Base-by-base conservation (phyloP, 176 grass and related monocot genomes). In the Oryza glaberrima region DNA sequence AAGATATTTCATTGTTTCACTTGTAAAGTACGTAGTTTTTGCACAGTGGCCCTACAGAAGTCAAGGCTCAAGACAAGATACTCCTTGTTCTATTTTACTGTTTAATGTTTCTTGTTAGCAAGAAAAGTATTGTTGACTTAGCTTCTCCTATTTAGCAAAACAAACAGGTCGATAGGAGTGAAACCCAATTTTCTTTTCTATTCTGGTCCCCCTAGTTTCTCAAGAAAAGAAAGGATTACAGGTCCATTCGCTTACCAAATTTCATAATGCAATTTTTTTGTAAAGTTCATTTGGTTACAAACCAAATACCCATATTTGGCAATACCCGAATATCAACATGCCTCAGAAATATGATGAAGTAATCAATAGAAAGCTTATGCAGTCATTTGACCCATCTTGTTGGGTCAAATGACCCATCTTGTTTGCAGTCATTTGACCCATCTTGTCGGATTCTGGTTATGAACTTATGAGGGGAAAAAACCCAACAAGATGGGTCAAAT, bases 1-100 rank as follows among this genome's bases (percentile, higher is more conserved):
- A 78, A 76, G 71, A 69, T 19, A 54, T 41, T 66, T 63, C 22
- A 45, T 71, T 65, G 11, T 73, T 65, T 65, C 36, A 65, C 72
- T 65, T 30, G 65, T 71, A 28, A 16, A 74, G 67, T 28, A 3
- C 2, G 0, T 58, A 20, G 32, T 72, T 73, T 44, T 74, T 13
- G 47, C 13, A 30, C 25, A 48, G 56, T 14, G 43, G 45, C 47
- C 25, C 36, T 69, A 45, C 13, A 19, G 45, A 70, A 64, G 19
- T 41, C 22, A 9, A 75, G 35, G 48, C 47, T 63, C 30, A n/a
- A 74, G 10, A 40, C 32, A 26, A 75, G 58, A 84, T 34, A 26
- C 10, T 76, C 48, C 11, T 15, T 68, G 15, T 35, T 61, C 54
- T 80, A 16, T 68, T 67, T 68, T 78, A 26, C 63, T 6, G 71